Percentiles rank a stretch among this genome's conserved stretches.
These are phyloP conservation scores for Rhodamnia argentea DNA, from an alignment of 345 rosid species.

Conservation along the genomic window DNA sequence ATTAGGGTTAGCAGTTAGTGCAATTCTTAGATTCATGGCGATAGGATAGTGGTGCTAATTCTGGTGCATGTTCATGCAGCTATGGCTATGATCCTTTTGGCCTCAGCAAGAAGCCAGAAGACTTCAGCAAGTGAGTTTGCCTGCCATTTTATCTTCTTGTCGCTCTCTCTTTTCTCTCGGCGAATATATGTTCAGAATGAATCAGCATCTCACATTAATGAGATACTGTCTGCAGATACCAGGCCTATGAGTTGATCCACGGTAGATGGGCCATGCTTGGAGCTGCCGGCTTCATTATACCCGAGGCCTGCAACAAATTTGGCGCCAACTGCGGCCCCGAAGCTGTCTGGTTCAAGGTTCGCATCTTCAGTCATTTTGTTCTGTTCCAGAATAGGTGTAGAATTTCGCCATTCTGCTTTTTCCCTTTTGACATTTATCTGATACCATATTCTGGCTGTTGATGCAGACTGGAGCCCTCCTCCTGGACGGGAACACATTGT, in stretches of 20 bases:
- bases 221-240: constrained; percentile 39
- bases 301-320: constrained; percentile 90
- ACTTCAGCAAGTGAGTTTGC: constrained; percentile 69
- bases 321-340: constrained; percentile 99
- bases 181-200: neutral
- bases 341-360: constrained; percentile 96
- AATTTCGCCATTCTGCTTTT: neutral
- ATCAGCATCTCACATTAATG: neutral
- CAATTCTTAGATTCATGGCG: neutral
- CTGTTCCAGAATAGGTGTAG: neutral
- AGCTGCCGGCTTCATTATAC: constrained; percentile 91
- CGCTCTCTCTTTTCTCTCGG: neutral
- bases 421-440: neutral
- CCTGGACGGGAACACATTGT: constrained; percentile 92
- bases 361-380: neutral
- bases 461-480: constrained; percentile 94
- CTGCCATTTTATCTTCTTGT: neutral
- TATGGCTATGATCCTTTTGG: constrained; percentile 98
- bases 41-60: neutral
- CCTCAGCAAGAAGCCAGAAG: constrained; percentile 84
- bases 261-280: constrained; percentile 99
- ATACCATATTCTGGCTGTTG: neutral
- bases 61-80: constrained; percentile 23
- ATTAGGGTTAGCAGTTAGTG: neutral
- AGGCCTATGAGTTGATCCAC: constrained; percentile 85